Evolutionary conservation across 1,139 yeast genomes (phyloP), one percentile per base, ranked within the genome.

Genomic region (Taiozyma sp.): DNA sequence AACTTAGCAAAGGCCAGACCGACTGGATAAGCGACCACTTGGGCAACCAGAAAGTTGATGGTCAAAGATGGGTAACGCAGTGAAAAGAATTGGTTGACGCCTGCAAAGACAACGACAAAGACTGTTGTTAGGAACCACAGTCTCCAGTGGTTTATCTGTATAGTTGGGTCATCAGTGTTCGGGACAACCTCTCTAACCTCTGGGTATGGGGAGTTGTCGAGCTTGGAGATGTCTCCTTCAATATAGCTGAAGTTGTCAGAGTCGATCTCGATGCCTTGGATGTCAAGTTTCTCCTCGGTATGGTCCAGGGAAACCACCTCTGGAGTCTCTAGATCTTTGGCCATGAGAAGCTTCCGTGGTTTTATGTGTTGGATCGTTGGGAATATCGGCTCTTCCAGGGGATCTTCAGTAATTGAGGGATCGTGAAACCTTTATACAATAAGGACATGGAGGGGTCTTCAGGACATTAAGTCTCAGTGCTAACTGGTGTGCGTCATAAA

Each of bases 101-200:
- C 81, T 50, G 79, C 72, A 54, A 80, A 80, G 46, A 78, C 65
- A 38, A 79, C 74, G 38, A 79, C 74, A 57, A 78, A 76, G 27
- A 76, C 62, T 49, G 78, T 65, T 36, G 79, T 79, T 44, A 70
- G 45, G 34, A 61, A 56, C 82, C 82, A 78, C 58, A 75, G 73
- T 69, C 83, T 73, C 62, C 79, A 65, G 53, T 80, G 79, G 54
- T 74, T 75, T 57, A 77, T 76, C 10, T 71, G 71, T 32, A 76
- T 56, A 3, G 69, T 55, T 1, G 73, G 70, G 59, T 78, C 81
- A 62, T 77, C 82, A 23, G 70, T 65, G 14, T 75, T 70, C 9
- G 81, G 78, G 42, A 78, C 81, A 10, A 80, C 76, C 27, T 80
- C 80, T 69, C 82, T 72, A 47, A 78, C 83, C 61, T 78, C 82